Evolutionary conservation across 805 yeast genomes (phyloP).

Genomic region (Zygoascus bituminiphila): DNA sequence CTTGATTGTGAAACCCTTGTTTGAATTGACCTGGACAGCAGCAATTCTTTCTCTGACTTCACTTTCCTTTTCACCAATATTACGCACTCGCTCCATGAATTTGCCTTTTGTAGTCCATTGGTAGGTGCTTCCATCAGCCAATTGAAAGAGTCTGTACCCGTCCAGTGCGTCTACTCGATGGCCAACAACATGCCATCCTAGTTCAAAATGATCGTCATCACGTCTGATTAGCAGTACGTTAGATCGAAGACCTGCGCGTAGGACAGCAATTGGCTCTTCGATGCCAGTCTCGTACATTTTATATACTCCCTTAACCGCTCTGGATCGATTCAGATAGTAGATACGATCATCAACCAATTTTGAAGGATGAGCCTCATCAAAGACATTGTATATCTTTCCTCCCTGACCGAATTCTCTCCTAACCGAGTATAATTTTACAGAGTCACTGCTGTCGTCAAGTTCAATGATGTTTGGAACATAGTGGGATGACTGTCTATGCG

Average conservation of each 20-base stretch:
- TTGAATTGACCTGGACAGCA: constrained; percentile 45
- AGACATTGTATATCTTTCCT: constrained; percentile 49
- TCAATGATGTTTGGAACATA: constrained; percentile 49
- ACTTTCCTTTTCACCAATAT: constrained; percentile 54
- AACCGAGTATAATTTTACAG: constrained; percentile 34
- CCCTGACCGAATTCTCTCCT: constrained; percentile 55
- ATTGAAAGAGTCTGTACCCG: constrained; percentile 49
- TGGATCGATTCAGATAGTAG: constrained; percentile 51
- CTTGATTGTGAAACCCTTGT: constrained; percentile 45
- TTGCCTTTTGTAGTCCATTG: constrained; percentile 60
- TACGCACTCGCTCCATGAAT: constrained; percentile 48
- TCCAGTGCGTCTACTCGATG: constrained; percentile 57
- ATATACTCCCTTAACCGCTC: constrained; percentile 61
- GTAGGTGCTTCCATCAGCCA: constrained; percentile 51
- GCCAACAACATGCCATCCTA: constrained; percentile 56
- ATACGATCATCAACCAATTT: constrained; percentile 30
- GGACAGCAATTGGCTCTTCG: constrained; percentile 50
- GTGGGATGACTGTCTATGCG: constrained; percentile 48
- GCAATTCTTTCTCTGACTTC: constrained; percentile 61
- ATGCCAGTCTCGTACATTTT: constrained; percentile 46
- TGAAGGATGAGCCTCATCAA: constrained; percentile 34
- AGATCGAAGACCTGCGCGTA: constrained; percentile 54
- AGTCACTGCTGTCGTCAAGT: constrained; percentile 26
- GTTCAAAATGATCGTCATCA: constrained; percentile 40
- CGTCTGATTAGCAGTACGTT: constrained; percentile 49